These are phyloP conservation scores for Alternaria hordeiaustralica DNA, from an alignment of 2,329 filamentous ascomycete species.

Conservation along the genomic window DNA sequence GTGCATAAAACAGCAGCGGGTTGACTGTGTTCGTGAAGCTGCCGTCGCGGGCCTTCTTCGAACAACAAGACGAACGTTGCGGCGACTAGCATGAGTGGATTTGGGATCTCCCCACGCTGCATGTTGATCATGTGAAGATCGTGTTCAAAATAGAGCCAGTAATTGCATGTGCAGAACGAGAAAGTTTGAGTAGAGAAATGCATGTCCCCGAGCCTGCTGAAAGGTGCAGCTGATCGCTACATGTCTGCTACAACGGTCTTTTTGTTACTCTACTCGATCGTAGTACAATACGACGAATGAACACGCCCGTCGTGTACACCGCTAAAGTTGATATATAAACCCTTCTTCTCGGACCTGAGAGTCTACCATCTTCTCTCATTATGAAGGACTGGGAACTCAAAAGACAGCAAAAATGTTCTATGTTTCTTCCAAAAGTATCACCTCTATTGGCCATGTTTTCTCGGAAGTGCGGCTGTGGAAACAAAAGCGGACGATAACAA, in stretches of 20 bases:
- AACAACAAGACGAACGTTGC: too few relatives aligned
- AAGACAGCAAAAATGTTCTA: accelerated
- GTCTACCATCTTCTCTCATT: neutral
- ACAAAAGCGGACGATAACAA: neutral
- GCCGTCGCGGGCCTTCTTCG: too few relatives aligned
- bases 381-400: neutral
- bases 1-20: neutral
- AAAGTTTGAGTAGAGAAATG: neutral
- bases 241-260: neutral
- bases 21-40: neutral
- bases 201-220: neutral
- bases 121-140: neutral
- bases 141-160: neutral
- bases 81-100: neutral
- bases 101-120: neutral
- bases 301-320: neutral
- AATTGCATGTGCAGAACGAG: neutral
- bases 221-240: accelerated
- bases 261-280: neutral
- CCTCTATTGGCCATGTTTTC: accelerated
- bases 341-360: neutral
- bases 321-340: neutral
- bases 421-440: neutral
- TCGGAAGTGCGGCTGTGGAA: neutral
- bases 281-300: neutral